A percentile compares a stretch with the other conserved stretches of the same genome.
Conservation (phyloP, 768 basidiomycete genomes). For the Multifurca ochricompacta region DNA sequence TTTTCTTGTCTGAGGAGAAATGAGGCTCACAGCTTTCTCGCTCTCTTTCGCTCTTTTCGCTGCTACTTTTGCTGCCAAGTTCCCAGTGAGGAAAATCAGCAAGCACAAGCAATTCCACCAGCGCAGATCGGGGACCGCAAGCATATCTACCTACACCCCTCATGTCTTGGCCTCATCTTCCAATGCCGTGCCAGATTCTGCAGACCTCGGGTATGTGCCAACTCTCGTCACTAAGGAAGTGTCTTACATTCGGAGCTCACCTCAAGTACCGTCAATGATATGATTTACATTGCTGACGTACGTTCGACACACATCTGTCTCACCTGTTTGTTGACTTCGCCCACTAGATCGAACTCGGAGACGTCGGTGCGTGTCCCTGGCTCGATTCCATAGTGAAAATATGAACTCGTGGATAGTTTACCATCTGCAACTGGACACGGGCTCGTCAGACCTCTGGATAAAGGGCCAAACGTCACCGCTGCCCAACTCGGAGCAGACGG, state of each 20-base stretch:
- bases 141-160: conserved; percentile 20
- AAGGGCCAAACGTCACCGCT: conserved; percentile 39
- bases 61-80: conserved; percentile 36
- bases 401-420: conserved; percentile 39
- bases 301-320: conserved; percentile 25
- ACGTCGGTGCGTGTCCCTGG: conserved; percentile 37
- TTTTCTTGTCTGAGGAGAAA: conserved; percentile 25
- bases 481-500: conserved; percentile 43
- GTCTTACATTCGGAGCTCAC: not conserved
- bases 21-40: conserved; percentile 35
- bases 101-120: conserved; percentile 28
- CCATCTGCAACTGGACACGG: conserved; percentile 75
- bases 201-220: conserved; percentile 37
- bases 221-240: not conserved
- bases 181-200: conserved; percentile 17
- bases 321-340: not conserved
- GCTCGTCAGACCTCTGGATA: conserved; percentile 79
- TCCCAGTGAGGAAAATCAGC: conserved; percentile 42
- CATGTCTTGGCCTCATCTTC: conserved; percentile 27
- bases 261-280: conserved; percentile 59
- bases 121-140: conserved; percentile 31
- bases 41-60: conserved; percentile 34
- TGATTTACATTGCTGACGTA: conserved; percentile 75
- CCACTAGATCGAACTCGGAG: conserved; percentile 57
- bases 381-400: not conserved